These are phyloP conservation scores for Nepenthes alata DNA, from an alignment of 179 eudicot species.

Conservation along the genomic window DNA sequence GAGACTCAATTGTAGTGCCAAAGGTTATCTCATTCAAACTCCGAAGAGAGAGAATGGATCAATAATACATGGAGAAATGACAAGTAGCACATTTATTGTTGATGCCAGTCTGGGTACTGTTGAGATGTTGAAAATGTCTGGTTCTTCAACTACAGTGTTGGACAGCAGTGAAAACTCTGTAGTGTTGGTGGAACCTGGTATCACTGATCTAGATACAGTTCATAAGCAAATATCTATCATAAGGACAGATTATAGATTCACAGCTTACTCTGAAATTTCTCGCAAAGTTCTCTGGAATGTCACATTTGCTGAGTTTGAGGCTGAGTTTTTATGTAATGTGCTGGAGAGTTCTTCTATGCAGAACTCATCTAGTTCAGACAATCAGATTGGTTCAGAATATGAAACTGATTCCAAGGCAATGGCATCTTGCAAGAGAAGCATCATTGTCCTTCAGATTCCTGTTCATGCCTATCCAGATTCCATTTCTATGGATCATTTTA, in stretches of 20 bases:
- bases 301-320: conserved; percentile 48
- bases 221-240: conserved; percentile 27
- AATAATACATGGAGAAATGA: conserved; percentile 43
- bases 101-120: conserved; percentile 50
- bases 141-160: conserved; percentile 18
- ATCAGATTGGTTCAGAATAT: conserved; percentile 17
- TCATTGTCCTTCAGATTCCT: conserved; percentile 38
- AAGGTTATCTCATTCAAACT: conserved; percentile 44
- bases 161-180: conserved; percentile 28
- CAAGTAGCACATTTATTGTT: conserved; percentile 40
- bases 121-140: conserved; percentile 34
- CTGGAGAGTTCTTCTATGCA: conserved; percentile 20
- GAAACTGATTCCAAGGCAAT: conserved; percentile 14
- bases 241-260: conserved; percentile 53
- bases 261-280: conserved; percentile 30
- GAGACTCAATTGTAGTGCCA: conserved; percentile 38
- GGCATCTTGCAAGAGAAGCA: conserved; percentile 25
- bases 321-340: conserved; percentile 30
- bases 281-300: conserved; percentile 52
- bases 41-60: conserved; percentile 39
- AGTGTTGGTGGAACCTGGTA: conserved; percentile 11
- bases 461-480: conserved; percentile 34
- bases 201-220: conserved; percentile 4
- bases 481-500: conserved; percentile 15
- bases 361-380: conserved; percentile 8